Evolutionary conservation across 139 green algal species (phyloP).

Genomic region (Mesotaenium endlicherianum): DNA sequence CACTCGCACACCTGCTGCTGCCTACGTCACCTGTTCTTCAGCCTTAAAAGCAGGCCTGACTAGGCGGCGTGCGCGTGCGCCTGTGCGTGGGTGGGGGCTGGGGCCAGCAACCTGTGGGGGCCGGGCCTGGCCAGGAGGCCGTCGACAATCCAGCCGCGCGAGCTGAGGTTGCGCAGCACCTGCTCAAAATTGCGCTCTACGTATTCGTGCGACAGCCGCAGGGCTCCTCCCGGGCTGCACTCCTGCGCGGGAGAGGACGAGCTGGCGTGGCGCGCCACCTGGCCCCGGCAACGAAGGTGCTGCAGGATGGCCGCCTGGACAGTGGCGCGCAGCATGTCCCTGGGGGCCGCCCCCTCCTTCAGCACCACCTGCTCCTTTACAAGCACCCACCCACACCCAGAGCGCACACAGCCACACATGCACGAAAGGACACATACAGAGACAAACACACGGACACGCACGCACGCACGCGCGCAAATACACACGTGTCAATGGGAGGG

Average conservation of each 20-base stretch:
- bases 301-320: slow-evolving; percentile 22
- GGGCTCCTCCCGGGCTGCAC: not conserved
- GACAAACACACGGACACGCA: no score
- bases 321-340: slow-evolving; percentile 6
- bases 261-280: not conserved
- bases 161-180: not conserved
- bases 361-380: slow-evolving; percentile 23
- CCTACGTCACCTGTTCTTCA: no score
- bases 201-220: not conserved
- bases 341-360: not conserved
- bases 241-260: not conserved
- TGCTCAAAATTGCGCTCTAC: not conserved
- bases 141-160: not conserved
- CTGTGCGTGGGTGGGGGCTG: no score
- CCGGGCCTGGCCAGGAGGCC: not conserved
- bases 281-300: not conserved
- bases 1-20: no score
- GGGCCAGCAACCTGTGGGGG: not conserved
- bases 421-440: no score
- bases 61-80: no score
- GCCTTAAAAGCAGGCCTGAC: no score
- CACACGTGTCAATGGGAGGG: no score
- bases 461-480: no score
- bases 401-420: not conserved
- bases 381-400: not conserved